Evolutionary conservation across 495 filamentous ascomycete genomes (phyloP).

Genomic region (Aspergillus taichungensis): DNA sequence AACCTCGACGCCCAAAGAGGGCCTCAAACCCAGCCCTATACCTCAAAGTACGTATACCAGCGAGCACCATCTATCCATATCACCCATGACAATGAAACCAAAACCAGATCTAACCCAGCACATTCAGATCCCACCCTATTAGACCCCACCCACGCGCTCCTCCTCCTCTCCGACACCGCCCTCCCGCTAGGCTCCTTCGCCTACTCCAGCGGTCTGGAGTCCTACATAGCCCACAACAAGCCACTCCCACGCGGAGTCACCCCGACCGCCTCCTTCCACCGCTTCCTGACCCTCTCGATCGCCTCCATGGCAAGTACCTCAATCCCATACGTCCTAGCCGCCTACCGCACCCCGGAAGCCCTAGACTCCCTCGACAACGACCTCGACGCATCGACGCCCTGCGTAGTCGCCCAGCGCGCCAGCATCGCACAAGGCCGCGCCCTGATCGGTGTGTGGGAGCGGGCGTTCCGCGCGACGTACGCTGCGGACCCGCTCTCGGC

Average conservation of each 20-base stretch:
- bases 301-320: slow-evolving; percentile 68
- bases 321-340: slow-evolving; percentile 77
- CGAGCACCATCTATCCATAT: neutral
- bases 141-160: slow-evolving; percentile 58
- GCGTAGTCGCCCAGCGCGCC: slow-evolving; percentile 78
- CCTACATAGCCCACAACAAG: slow-evolving; percentile 75
- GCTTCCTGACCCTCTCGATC: slow-evolving; percentile 73
- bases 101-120: neutral
- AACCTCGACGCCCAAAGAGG: slow-evolving; percentile 1
- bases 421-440: slow-evolving; percentile 79
- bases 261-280: slow-evolving; percentile 45
- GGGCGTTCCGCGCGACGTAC: slow-evolving; percentile 47
- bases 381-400: slow-evolving; percentile 77
- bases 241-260: slow-evolving; percentile 28
- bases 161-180: slow-evolving; percentile 91
- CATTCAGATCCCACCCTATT: slow-evolving; percentile 1
- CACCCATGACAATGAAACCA: neutral
- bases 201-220: slow-evolving; percentile 90
- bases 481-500: slow-evolving; percentile 6
- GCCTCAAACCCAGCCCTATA: neutral
- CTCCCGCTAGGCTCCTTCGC: slow-evolving; percentile 95
- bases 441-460: slow-evolving; percentile 81
- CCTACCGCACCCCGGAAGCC: slow-evolving; percentile 50
- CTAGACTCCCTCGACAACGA: slow-evolving; percentile 66
- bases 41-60: neutral